phyloP scores from a whole-genome alignment of 139 green algal species.

The Zygnema cylindricum region DNA sequence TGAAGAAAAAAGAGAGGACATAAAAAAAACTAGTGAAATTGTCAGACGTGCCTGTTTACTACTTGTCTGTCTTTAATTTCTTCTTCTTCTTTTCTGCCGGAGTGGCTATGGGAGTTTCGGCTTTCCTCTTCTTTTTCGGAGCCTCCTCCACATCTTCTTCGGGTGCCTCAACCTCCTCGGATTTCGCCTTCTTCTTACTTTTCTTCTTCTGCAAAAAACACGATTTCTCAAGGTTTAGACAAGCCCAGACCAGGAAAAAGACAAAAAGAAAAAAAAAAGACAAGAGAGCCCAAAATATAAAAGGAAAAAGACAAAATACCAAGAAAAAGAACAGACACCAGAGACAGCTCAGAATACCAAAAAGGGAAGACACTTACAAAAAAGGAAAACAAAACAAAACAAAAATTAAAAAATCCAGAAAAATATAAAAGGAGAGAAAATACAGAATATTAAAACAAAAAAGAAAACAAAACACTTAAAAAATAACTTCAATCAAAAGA shows the following conservation, averaged over 20 bases:
- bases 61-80: conserved; percentile 34
- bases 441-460: too few relatives aligned
- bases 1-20: neutral
- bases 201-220: conserved; percentile 25
- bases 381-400: neutral
- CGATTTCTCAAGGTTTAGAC: neutral
- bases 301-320: neutral
- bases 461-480: too few relatives aligned
- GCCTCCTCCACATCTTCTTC: conserved; percentile 38
- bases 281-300: conserved; percentile 46
- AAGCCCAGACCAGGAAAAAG: neutral
- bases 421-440: too few relatives aligned
- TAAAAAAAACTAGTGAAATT: neutral
- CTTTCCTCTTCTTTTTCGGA: conserved; percentile 15
- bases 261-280: neutral
- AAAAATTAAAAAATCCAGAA: neutral
- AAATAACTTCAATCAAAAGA: too few relatives aligned
- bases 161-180: conserved; percentile 67
- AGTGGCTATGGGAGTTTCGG: neutral
- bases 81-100: conserved; percentile 57
- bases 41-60: neutral
- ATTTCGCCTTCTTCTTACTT: conserved; percentile 59
- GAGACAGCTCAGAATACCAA: neutral
- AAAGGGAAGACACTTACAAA: neutral
- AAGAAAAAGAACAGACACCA: neutral